phyloP scores from a whole-genome alignment of 148 eudicot species.

The Dianthus caryophyllus region DNA sequence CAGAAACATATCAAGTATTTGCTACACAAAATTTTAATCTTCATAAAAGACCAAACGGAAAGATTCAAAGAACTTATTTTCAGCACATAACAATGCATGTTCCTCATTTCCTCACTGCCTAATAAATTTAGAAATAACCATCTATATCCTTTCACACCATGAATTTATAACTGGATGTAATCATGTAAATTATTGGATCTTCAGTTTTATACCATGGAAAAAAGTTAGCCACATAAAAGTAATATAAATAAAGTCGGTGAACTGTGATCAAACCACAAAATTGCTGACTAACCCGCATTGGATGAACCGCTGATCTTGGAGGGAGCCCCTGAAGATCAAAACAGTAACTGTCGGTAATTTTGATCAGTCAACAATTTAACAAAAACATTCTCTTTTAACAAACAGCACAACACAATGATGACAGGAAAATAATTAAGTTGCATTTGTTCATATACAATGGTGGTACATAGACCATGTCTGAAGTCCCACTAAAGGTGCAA shows the following conservation, averaged over 20 bases:
- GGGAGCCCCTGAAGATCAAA: slow-evolving; percentile 70
- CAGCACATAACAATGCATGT: neutral
- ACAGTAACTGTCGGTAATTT: neutral
- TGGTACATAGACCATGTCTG: neutral
- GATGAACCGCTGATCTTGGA: slow-evolving; percentile 96
- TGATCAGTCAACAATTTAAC: neutral
- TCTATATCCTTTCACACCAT: neutral
- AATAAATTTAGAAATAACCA: neutral
- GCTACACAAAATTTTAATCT: neutral
- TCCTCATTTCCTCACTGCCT: neutral
- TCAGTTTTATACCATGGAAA: neutral
- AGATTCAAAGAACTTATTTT: neutral
- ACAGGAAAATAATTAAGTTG: neutral
- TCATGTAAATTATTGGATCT: neutral
- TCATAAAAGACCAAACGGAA: neutral
- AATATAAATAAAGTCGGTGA: neutral
- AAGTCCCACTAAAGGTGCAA: neutral
- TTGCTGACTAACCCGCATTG: slow-evolving; percentile 82
- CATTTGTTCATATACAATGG: neutral
- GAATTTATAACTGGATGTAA: neutral
- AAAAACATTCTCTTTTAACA: neutral
- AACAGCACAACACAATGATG: neutral
- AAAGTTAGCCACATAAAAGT: neutral
- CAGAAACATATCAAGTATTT: neutral
- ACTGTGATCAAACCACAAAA: slow-evolving; percentile 4